Conservation (phyloP, 1,139 yeast species). For the Blastobotrys capitulatus region DNA sequence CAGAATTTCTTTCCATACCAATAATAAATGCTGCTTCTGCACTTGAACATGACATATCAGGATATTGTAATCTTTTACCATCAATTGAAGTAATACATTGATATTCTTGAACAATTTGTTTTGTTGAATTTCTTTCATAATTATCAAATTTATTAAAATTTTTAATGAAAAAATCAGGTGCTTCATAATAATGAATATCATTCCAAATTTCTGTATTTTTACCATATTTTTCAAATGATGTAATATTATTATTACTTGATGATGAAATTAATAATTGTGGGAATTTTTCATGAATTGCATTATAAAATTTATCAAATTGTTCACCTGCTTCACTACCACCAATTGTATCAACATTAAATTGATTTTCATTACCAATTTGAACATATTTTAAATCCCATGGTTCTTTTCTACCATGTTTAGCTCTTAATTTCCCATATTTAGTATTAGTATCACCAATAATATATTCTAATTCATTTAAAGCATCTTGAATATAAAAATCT, state of each 20-base stretch:
- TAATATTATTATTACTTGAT: slow-evolving; percentile 6
- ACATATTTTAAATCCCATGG: slow-evolving; percentile 9
- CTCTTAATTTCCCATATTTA: slow-evolving; percentile 9
- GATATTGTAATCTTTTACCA: background rate
- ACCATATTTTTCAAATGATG: slow-evolving; percentile 3
- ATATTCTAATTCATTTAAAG: slow-evolving; percentile 8
- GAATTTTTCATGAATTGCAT: slow-evolving; percentile 9
- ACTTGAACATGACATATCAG: slow-evolving; percentile 3
- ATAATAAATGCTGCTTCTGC: slow-evolving; percentile 11
- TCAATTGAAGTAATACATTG: background rate
- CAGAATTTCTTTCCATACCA: slow-evolving; percentile 12
- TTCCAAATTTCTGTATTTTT: slow-evolving; percentile 6
- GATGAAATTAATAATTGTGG: slow-evolving; percentile 4
- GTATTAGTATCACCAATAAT: slow-evolving; percentile 6
- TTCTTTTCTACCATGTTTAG: slow-evolving; percentile 6
- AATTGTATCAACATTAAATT: background rate
- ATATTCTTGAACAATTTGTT: slow-evolving; percentile 8
- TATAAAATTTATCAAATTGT: slow-evolving; percentile 1
- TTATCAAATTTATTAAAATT: slow-evolving; percentile 9
- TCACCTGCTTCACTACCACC: background rate
- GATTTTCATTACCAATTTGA: slow-evolving; percentile 11
- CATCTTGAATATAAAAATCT: slow-evolving; percentile 9
- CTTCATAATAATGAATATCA: slow-evolving; percentile 9
- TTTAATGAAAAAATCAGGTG: slow-evolving; percentile 2
- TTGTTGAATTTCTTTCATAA: slow-evolving; percentile 8